phyloP scores from a whole-genome alignment of 257 asterid species.

The Solanum dulcamara region DNA sequence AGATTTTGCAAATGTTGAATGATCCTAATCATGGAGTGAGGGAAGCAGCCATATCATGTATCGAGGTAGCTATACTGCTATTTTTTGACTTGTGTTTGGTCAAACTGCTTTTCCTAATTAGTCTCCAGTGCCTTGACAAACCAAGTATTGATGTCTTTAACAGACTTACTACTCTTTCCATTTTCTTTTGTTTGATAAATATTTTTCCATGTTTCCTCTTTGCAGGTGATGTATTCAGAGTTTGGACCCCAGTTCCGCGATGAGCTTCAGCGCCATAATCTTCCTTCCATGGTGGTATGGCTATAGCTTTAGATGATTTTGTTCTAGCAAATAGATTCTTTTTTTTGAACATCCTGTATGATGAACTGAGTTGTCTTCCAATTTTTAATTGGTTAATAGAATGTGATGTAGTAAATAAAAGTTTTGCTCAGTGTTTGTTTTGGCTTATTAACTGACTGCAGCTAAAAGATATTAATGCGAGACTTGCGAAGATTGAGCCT shows the following conservation, averaged over 20 bases:
- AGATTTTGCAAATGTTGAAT: constrained; percentile 85
- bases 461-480: constrained; percentile 79
- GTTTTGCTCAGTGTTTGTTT: not conserved
- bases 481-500: constrained; percentile 90
- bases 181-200: not conserved
- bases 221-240: constrained; percentile 87
- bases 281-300: constrained; percentile 67
- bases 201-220: not conserved
- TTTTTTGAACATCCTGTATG: not conserved
- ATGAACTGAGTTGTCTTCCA: not conserved
- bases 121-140: not conserved
- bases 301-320: not conserved
- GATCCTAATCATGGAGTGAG: constrained; percentile 90
- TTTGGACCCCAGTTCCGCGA: constrained; percentile 90
- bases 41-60: constrained; percentile 79
- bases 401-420: not conserved
- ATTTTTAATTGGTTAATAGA: not conserved
- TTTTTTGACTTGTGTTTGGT: not conserved
- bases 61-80: constrained; percentile 47
- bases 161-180: not conserved
- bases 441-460: constrained; percentile 33
- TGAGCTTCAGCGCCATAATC: constrained; percentile 80
- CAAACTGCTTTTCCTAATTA: not conserved
- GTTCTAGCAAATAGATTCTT: not conserved
- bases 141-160: not conserved